Evolutionary conservation across 495 filamentous ascomycete species (phyloP).

Genomic region (Aspergillus avenaceus): DNA sequence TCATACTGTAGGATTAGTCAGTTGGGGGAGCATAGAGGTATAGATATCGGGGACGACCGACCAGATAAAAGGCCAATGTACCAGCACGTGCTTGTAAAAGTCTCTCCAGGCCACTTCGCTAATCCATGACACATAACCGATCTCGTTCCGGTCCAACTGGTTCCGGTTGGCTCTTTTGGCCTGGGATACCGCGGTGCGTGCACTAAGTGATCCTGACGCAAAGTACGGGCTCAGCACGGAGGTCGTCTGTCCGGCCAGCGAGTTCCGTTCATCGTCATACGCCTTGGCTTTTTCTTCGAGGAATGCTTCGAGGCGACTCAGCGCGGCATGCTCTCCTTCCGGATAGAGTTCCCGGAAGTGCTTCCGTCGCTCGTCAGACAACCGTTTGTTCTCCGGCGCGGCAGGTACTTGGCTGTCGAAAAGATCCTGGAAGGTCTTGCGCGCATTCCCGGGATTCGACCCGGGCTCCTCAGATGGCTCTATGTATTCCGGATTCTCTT

Average conservation of each 20-base stretch:
- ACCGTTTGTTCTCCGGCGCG: slow-evolving; percentile 59
- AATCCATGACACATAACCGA: slow-evolving; percentile 74
- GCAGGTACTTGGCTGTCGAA: slow-evolving; percentile 63
- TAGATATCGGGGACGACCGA: slow-evolving; percentile 26
- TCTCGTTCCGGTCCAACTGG: slow-evolving; percentile 62
- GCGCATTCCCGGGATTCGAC: slow-evolving; percentile 54
- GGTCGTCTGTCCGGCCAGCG: slow-evolving; percentile 59
- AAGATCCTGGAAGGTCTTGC: slow-evolving; percentile 50
- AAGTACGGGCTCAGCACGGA: slow-evolving; percentile 77
- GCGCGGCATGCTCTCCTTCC: slow-evolving; percentile 74
- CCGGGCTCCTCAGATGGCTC: slow-evolving; percentile 54
- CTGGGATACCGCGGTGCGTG: slow-evolving; percentile 64
- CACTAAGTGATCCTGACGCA: slow-evolving; percentile 69
- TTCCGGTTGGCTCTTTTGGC: slow-evolving; percentile 68
- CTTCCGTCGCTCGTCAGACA: slow-evolving; percentile 56
- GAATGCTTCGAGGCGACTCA: slow-evolving; percentile 63
- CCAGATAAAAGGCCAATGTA: slow-evolving; percentile 86
- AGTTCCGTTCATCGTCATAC: slow-evolving; percentile 60
- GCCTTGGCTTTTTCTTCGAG: slow-evolving; percentile 56
- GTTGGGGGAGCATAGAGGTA: neutral
- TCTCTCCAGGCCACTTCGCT: slow-evolving; percentile 88
- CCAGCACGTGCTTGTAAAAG: slow-evolving; percentile 87
- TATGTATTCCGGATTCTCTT: slow-evolving; percentile 62
- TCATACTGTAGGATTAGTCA: slow-evolving; percentile 58
- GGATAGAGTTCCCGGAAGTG: slow-evolving; percentile 63